Percentiles rank a stretch among this genome's conserved stretches.
Evolutionary conservation across 2,329 filamentous ascomycete species (phyloP).

Genomic region (Alternaria tenuissima): DNA sequence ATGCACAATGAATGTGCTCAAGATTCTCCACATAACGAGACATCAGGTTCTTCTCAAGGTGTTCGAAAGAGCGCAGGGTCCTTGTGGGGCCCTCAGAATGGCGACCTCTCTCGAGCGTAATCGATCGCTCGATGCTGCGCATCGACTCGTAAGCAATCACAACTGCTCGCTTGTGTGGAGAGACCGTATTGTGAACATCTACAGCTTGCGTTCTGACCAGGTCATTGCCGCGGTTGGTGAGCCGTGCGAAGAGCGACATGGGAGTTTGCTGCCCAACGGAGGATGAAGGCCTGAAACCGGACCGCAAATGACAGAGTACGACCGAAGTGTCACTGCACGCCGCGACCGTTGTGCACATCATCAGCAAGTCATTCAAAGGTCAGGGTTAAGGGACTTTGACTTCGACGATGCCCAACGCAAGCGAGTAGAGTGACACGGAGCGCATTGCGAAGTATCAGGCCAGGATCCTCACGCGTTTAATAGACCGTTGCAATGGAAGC

Average conservation of each 20-base stretch:
- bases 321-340: not conserved
- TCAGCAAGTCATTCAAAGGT: not conserved
- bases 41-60: conserved; percentile 1
- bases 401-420: conserved; percentile 17
- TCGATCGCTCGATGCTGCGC: not conserved
- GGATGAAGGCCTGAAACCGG: conserved; percentile 4
- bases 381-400: not conserved
- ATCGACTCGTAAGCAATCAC: not conserved
- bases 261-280: conserved; percentile 10
- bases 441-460: not conserved
- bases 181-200: not conserved
- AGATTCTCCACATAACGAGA: conserved; percentile 11
- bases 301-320: not conserved
- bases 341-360: not conserved
- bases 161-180: conserved; percentile 1
- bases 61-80: conserved; percentile 2
- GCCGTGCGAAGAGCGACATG: conserved; percentile 7
- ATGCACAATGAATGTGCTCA: not conserved
- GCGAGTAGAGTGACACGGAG: not conserved
- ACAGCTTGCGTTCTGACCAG: not conserved
- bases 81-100: conserved; percentile 1
- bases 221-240: conserved; percentile 12
- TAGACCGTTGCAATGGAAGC: not conserved
- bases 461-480: not conserved
- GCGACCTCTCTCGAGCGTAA: not conserved